phyloP scores from a whole-genome alignment of 768 basidiomycete genomes.

The Calocera cornea region DNA sequence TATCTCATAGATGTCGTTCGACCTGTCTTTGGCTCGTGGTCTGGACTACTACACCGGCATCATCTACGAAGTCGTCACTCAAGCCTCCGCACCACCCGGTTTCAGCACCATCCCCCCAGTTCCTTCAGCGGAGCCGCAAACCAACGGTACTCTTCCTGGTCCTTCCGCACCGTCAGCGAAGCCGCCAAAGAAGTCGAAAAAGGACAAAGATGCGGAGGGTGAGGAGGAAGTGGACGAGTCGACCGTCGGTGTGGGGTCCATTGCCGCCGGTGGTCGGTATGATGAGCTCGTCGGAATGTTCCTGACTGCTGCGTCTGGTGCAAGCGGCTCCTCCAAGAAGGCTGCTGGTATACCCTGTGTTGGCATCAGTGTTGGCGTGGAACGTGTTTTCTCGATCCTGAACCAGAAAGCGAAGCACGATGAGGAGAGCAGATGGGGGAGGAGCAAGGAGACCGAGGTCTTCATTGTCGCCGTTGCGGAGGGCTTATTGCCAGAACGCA shows the following conservation, averaged over 20 bases:
- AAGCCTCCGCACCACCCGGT: conserved; percentile 83
- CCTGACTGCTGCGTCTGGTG: conserved; percentile 62
- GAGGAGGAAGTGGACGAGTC: conserved; percentile 87
- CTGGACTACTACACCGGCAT: conserved; percentile 98
- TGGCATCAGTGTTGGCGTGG: conserved; percentile 84
- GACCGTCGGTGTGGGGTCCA: conserved; percentile 90
- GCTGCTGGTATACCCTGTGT: conserved; percentile 62
- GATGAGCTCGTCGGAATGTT: conserved; percentile 92
- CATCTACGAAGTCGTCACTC: conserved; percentile 92
- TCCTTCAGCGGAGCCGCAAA: conserved; percentile 26
- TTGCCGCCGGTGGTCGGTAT: conserved; percentile 96
- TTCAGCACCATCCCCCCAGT: conserved; percentile 44
- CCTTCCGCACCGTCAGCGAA: conserved; percentile 25
- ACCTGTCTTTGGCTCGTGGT: conserved; percentile 92
- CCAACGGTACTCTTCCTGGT: neutral
- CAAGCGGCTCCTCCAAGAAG: conserved; percentile 42
- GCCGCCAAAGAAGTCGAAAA: conserved; percentile 26
- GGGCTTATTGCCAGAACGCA: conserved; percentile 72
- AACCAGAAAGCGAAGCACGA: conserved; percentile 75
- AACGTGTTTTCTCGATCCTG: conserved; percentile 81
- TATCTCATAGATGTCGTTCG: conserved; percentile 66
- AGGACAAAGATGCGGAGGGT: conserved; percentile 23
- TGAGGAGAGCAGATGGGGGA: conserved; percentile 36
- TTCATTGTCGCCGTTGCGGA: conserved; percentile 89
- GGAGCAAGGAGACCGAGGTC: conserved; percentile 85